Conservation (phyloP, 371 early-diverging fungal genomes). For the Mucor piriformis region DNA sequence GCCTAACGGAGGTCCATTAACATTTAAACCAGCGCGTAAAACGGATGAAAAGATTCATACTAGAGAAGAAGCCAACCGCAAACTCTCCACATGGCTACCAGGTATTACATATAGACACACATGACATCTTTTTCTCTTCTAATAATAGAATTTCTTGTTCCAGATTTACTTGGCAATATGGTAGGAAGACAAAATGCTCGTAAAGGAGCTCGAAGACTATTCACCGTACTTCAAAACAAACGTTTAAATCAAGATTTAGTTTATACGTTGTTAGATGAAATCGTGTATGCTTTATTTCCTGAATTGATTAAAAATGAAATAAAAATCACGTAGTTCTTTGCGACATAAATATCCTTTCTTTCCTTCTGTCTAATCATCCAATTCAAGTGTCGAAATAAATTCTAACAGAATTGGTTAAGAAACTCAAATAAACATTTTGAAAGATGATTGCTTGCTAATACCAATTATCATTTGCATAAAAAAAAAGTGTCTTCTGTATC, state of each 20-base stretch:
- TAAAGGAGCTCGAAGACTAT: constrained; percentile 74
- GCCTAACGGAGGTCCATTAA: constrained; percentile 51
- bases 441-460: no score
- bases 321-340: neutral
- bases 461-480: no score
- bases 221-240: constrained; percentile 76
- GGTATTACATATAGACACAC: constrained; percentile 31
- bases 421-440: no score
- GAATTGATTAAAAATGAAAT: constrained; percentile 49
- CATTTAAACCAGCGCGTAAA: constrained; percentile 46
- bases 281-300: constrained; percentile 72
- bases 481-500: no score
- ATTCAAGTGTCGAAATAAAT: no score
- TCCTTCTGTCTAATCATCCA: no score
- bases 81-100: constrained; percentile 66
- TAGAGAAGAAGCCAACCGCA: constrained; percentile 66
- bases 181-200: constrained; percentile 85
- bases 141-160: constrained; percentile 17
- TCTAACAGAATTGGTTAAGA: no score
- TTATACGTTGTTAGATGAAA: constrained; percentile 76
- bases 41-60: constrained; percentile 58
- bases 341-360: no score
- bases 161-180: constrained; percentile 73
- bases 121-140: neutral
- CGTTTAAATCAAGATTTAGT: constrained; percentile 78